Evolutionary conservation across 257 asterid species (phyloP), one percentile per base, ranked within the genome.

Genomic region (Nicotiana tomentosiformis): DNA sequence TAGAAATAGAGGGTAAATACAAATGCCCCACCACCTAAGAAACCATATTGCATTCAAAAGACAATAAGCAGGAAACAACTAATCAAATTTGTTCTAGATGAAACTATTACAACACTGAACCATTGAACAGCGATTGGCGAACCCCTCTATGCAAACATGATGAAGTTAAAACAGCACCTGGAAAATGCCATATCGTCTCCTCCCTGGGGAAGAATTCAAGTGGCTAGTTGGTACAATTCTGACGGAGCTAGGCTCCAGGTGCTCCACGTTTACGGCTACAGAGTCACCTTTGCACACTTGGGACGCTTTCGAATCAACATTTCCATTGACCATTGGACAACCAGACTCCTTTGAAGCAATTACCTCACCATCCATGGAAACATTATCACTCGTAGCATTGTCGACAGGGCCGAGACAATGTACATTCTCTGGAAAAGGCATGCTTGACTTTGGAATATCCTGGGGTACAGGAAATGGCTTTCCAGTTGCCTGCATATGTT

Each of bases 341-440:
- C 77, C 87, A 61, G 88, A 70, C 23, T 88, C 89, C 81, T 86
- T 88, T 81, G 93, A 87, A 86, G 89, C 84, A 80, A 86, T 80
- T 82, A 69, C 82, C 60, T 84, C 89, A 64, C 80, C 77, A 67
- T 70, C 87, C 79, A 87, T 72, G 51, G 83, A 74, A 61, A 51
- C 83, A 65, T 62, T 87, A 74, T 83, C 86, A 69, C 86, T 58
- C 37, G 81, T 81, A 85, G 77, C 85, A 83, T 86, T 86, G 72
- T 88, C 81, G 26, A 76, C 70, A 84, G 93, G 92, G 87, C 88
- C 81, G 61, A 81, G 86, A n/a, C 90, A 84, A 90, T 90, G 90
- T 81, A 87, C 79, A 82, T 89, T 88, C 82, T 88, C 90, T 80
- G 97, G 90, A 85, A 90, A 79, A 67, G 94, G 86, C 89, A 87